Base-by-base conservation (phyloP, 1,139 yeast species). In the Cylindricascospora bacillispora region DNA sequence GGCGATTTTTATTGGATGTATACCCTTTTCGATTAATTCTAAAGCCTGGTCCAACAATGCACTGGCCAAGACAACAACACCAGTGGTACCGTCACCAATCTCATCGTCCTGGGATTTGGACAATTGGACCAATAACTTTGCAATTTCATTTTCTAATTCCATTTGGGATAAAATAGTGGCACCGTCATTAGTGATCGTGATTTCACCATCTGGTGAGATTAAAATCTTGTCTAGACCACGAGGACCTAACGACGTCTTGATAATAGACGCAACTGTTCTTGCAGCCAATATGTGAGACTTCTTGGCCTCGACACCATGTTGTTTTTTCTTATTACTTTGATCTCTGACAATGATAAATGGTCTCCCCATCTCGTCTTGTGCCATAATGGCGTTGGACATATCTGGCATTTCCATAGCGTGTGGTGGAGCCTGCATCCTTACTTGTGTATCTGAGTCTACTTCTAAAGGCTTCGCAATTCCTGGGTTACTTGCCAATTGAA, bases 11-110 rank as follows among this genome's bases (percentile, higher is more conserved):
- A 92, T 83, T 33, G 98, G 98, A 52, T 92, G 98, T 39, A 92
- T 86, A 32, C 97, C 98, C 62, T 82, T 83, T 49, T 89, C 97
- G 44, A 92, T 83, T 44, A 92, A 70, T 53, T 85, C 97, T 35
- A 80, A 61, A 2, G 98, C 95, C 60, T 89, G 95, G 54, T 89
- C 98, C 37, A 92, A 65, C 42, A 92, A 64, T 2, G 97, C 93
- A 44, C 94, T 82, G 2, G 98, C 97, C 31, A 92, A 63, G 1
- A 92, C 97, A 35, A 89, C 98, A 20, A 92, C 99, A 49, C 98
- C 98, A 3, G 99, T 92, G 24, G 99, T 92, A 52, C 99, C 99
- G 54, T 92, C 99, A 34, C 99, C 99, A 49, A 92, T 85, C 60
- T 92, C 98, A 52, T 89, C 95, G 57, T 92, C 99, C 62, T 92